phyloP scores from a whole-genome alignment of 345 rosid genomes.

The Brassica cretica region DNA sequence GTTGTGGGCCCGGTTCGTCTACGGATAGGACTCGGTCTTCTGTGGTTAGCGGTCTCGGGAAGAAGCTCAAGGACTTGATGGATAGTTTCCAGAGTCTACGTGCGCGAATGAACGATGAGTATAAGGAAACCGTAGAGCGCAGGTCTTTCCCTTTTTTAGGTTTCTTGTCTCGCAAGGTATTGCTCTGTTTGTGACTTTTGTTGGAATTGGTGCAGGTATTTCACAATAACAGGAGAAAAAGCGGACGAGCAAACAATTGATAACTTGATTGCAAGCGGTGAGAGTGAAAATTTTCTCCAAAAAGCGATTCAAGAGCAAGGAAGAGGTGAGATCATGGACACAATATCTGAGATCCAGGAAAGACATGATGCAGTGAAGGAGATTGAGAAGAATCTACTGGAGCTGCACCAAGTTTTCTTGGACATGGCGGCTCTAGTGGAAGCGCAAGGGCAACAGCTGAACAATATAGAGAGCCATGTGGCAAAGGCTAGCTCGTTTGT shows the following conservation, averaged over 20 bases:
- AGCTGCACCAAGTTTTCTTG: conserved; percentile 80
- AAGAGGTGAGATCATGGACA: conserved; percentile 78
- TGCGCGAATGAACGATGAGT: conserved; percentile 56
- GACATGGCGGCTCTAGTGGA: conserved; percentile 89
- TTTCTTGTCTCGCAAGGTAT: background rate
- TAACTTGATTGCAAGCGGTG: conserved; percentile 74
- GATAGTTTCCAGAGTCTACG: conserved; percentile 68
- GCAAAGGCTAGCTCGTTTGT: conserved; percentile 81
- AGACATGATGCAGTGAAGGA: conserved; percentile 81
- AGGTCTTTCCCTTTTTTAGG: conserved; percentile 29
- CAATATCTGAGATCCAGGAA: conserved; percentile 84
- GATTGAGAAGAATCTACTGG: conserved; percentile 80
- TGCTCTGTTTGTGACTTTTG: background rate
- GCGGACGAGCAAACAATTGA: conserved; percentile 78
- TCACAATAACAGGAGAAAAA: conserved; percentile 70
- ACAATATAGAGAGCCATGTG: conserved; percentile 77
- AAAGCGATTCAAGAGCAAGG: conserved; percentile 91
- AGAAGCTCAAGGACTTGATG: conserved; percentile 76
- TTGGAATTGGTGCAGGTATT: conserved; percentile 28
- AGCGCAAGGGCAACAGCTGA: conserved; percentile 85
- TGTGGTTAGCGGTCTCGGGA: conserved; percentile 71
- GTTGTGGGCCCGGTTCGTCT: conserved; percentile 82
- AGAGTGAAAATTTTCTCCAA: conserved; percentile 78
- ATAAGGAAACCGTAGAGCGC: conserved; percentile 75
- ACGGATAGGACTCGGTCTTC: conserved; percentile 78